Conservation (phyloP, 306 rosid species). For the Calophaca sinica region DNA sequence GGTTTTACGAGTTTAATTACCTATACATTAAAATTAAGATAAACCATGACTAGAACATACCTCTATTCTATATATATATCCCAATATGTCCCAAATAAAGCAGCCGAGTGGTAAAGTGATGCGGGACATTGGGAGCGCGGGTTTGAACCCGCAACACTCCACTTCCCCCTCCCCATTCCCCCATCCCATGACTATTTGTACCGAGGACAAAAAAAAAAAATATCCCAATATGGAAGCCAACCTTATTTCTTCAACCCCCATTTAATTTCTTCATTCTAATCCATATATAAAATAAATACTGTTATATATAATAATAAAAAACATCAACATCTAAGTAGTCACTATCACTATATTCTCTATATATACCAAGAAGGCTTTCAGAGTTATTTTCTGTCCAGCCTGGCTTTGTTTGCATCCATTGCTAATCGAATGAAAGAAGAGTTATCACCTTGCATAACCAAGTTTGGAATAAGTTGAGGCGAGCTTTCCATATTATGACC, state of each 20-base stretch:
- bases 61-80: too few relatives aligned
- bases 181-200: too few relatives aligned
- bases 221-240: too few relatives aligned
- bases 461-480: constrained; percentile 73
- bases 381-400: constrained; percentile 58
- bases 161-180: too few relatives aligned
- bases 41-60: too few relatives aligned
- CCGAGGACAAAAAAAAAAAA: too few relatives aligned
- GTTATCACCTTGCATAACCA: constrained; percentile 80
- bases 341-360: constrained; percentile 22
- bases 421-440: constrained; percentile 69
- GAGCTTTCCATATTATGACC: constrained; percentile 60
- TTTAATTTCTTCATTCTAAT: constrained; percentile 21
- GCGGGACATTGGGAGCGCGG: too few relatives aligned
- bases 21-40: too few relatives aligned
- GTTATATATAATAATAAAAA: constrained; percentile 33
- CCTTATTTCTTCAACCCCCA: constrained; percentile 17
- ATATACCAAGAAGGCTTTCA: constrained; percentile 38
- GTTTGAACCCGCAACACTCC: too few relatives aligned
- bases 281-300: constrained; percentile 36
- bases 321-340: constrained; percentile 36
- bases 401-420: constrained; percentile 71
- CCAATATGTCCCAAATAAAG: too few relatives aligned
- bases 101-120: too few relatives aligned
- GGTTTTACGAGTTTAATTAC: too few relatives aligned